Percentiles rank a stretch among this genome's conserved stretches.
Evolutionary conservation across 768 basidiomycete species (phyloP).

Genomic region (Sarcomyxa edulis): DNA sequence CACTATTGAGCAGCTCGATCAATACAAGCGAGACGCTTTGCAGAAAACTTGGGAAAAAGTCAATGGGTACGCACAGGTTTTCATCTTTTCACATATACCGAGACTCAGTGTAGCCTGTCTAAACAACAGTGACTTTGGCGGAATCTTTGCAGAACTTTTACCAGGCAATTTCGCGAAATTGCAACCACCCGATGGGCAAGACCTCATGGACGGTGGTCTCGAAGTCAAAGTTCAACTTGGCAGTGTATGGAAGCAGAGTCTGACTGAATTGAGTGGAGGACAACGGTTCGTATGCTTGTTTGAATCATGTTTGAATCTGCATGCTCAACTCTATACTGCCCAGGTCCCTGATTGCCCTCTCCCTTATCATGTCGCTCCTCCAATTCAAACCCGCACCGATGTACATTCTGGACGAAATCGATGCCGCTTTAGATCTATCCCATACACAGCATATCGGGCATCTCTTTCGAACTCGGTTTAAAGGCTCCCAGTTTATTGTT

Average conservation of each 20-base stretch:
- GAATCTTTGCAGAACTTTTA: constrained; percentile 90
- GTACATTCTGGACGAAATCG: constrained; percentile 99
- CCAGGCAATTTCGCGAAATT: constrained; percentile 97
- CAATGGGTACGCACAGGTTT: constrained; percentile 59
- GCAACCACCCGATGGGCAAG: constrained; percentile 88
- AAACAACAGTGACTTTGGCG: constrained; percentile 93
- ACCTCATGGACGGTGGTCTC: constrained; percentile 82
- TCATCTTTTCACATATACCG: not conserved
- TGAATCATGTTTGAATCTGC: not conserved
- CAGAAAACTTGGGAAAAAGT: constrained; percentile 97
- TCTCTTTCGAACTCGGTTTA: constrained; percentile 96
- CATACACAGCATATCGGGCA: constrained; percentile 98
- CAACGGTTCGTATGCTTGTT: constrained; percentile 64
- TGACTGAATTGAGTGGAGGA: constrained; percentile 96
- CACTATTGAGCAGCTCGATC: constrained; percentile 89
- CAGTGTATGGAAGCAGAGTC: constrained; percentile 93
- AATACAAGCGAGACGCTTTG: constrained; percentile 90
- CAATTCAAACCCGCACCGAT: constrained; percentile 99
- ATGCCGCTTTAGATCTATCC: constrained; percentile 93
- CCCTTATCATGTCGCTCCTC: constrained; percentile 97
- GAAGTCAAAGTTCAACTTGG: constrained; percentile 97
- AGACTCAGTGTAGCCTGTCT: constrained; percentile 1
- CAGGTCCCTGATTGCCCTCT: constrained; percentile 95
- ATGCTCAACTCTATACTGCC: constrained; percentile 3
- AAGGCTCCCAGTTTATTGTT: constrained; percentile 97